Evolutionary conservation across 257 asterid species (phyloP).

Genomic region (Salvia hispanica): DNA sequence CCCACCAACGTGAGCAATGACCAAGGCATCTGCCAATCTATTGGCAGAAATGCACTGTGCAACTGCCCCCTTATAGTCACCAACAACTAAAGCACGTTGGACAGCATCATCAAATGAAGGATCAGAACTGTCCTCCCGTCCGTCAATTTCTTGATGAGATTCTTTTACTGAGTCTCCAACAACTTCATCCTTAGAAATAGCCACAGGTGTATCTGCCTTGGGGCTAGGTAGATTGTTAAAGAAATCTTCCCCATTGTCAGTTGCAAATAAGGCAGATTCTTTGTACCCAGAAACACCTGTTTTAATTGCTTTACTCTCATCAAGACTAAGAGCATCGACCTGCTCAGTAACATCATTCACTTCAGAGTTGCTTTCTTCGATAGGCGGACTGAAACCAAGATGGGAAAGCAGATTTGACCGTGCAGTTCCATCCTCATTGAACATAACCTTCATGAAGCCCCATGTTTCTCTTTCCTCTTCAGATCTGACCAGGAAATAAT

Average conservation of each 20-base stretch:
- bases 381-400: conserved; percentile 79
- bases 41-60: conserved; percentile 80
- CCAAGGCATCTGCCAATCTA: conserved; percentile 91
- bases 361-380: conserved; percentile 49
- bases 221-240: conserved; percentile 95
- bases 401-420: conserved; percentile 87
- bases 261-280: conserved; percentile 47
- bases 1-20: conserved; percentile 94
- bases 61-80: conserved; percentile 94
- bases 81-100: conserved; percentile 88
- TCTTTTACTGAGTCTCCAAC: conserved; percentile 49
- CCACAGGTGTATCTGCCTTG: conserved; percentile 72
- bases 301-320: conserved; percentile 47
- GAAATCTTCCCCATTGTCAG: conserved; percentile 91
- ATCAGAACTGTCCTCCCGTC: conserved; percentile 62
- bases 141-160: conserved; percentile 52
- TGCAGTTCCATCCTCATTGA: conserved; percentile 91
- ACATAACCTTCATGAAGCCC: conserved; percentile 93
- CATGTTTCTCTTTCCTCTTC: conserved; percentile 86
- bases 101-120: conserved; percentile 88
- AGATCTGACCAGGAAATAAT: conserved; percentile 54
- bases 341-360: conserved; percentile 60
- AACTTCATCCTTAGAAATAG: conserved; percentile 56
- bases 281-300: conserved; percentile 48
- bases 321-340: conserved; percentile 61